Evolutionary conservation across 208 protist genomes (phyloP).

Genomic region (Acanthamoeba healyi): DNA sequence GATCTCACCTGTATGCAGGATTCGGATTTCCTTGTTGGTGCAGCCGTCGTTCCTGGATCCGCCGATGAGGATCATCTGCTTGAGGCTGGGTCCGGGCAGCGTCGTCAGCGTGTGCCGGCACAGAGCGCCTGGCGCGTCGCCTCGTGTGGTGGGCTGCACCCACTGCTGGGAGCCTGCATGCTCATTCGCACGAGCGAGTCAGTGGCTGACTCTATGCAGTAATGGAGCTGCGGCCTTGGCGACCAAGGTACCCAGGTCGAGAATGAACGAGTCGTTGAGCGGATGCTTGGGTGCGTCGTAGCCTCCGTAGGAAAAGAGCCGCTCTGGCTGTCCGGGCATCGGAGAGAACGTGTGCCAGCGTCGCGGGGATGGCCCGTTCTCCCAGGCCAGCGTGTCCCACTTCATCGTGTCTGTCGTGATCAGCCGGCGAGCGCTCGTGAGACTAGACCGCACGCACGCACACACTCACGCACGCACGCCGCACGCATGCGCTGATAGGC

Average conservation of each 20-base stretch:
- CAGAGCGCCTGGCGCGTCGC: neutral
- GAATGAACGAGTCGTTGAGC: conserved; percentile 8
- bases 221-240: no score
- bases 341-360: conserved; percentile 51
- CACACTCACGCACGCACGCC: neutral
- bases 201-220: no score
- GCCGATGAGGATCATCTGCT: conserved; percentile 46
- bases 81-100: neutral
- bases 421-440: no score
- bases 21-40: conserved; percentile 16
- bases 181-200: neutral
- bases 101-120: conserved; percentile 51
- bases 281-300: conserved; percentile 40
- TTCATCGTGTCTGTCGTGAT: conserved; percentile 42
- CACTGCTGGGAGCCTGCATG: conserved; percentile 9
- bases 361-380: neutral
- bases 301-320: conserved; percentile 12
- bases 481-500: neutral
- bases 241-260: conserved; percentile 33
- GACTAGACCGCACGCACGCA: no score
- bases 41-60: conserved; percentile 27
- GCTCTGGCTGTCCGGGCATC: neutral
- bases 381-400: neutral
- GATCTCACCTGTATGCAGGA: conserved; percentile 25
- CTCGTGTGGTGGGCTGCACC: neutral